Conservation (phyloP, 2,329 filamentous ascomycete species). For the Penicillium italicum region DNA sequence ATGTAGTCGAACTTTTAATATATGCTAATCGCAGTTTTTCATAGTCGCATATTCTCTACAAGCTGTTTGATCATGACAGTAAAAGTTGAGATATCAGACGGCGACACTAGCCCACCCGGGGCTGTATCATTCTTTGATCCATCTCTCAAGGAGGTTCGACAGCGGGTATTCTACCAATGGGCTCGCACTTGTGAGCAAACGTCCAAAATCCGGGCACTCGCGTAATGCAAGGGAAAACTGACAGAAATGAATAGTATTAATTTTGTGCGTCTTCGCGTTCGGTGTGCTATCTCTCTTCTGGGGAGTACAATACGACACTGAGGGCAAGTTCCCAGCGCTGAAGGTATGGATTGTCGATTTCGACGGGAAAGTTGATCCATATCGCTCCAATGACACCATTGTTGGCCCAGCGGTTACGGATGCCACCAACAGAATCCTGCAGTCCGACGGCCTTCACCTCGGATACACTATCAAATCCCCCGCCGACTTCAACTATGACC, state of each 20-base stretch:
- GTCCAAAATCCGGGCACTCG: neutral
- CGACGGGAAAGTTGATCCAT: slow-evolving; percentile 55
- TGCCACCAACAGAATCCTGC: slow-evolving; percentile 44
- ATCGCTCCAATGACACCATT: slow-evolving; percentile 48
- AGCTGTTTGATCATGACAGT: neutral
- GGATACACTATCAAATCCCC: slow-evolving; percentile 51
- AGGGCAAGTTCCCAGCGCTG: slow-evolving; percentile 49
- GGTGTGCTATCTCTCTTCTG: slow-evolving; percentile 59
- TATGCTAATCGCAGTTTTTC: neutral
- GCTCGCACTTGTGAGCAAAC: slow-evolving; percentile 21
- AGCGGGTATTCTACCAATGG: slow-evolving; percentile 24
- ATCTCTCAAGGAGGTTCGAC: slow-evolving; percentile 21
- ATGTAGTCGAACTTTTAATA: neutral
- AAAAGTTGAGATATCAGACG: neutral
- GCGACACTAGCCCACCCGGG: slow-evolving; percentile 4
- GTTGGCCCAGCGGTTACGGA: slow-evolving; percentile 55
- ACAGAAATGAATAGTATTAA: slow-evolving; percentile 19
- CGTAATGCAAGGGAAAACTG: neutral
- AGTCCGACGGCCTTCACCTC: slow-evolving; percentile 41
- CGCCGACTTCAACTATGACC: slow-evolving; percentile 54
- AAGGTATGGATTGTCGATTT: slow-evolving; percentile 61
- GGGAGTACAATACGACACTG: slow-evolving; percentile 53
- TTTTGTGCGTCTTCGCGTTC: slow-evolving; percentile 56
- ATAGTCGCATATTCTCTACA: neutral
- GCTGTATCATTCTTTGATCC: slow-evolving; percentile 30